Evolutionary conservation across 768 basidiomycete genomes (phyloP), one percentile per base, ranked within the genome.

Genomic region (Cyclocybe cylindracea): DNA sequence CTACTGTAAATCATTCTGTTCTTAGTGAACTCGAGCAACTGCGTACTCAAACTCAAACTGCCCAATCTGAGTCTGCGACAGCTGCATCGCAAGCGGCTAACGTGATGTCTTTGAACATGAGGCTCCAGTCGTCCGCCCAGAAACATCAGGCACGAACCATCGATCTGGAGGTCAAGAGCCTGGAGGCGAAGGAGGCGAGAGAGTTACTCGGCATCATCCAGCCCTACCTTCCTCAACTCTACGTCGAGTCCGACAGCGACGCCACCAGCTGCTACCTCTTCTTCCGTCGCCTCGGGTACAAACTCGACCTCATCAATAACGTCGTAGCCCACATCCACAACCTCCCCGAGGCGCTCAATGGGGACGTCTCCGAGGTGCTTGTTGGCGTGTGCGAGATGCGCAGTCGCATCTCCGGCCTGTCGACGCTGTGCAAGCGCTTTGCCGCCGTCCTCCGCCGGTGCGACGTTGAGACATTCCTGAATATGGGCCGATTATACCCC

Each of bases 311-410:
- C 39, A 86, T 98, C 68, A 91, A 88, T 61, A 78, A 71, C 10
- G 81, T 92, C 49, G 86, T 95, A 34, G 91, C 88, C 1, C 87
- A 92, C 56, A 82, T 84, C 11, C 90, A 98, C 62, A 82, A 83
- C 34, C 72, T 99, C 31, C 92, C 94, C 5, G 91, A 93, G 36
- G 84, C 91, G 3, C 82, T 98, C 18, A 90, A 87, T 56, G 85
- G 86, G 0, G 75, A 83, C 37, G 88, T 94, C 0, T 87, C 92
- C 0, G 95, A 97, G 47, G 79, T 78, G 1, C 78, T 98, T 10
- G 94, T 97, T n/a, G 92, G 92, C 13, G 85, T 97, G 35, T 98
- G 96, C 70, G 96, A 98, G 90, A 87, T 98, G 81, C 79, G 93
- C 51, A 87, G 90, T 14, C 87, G 88, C 38, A 80, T 97, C 29